Base-by-base conservation (phyloP, 1,139 yeast genomes). In the Candida sojae region DNA sequence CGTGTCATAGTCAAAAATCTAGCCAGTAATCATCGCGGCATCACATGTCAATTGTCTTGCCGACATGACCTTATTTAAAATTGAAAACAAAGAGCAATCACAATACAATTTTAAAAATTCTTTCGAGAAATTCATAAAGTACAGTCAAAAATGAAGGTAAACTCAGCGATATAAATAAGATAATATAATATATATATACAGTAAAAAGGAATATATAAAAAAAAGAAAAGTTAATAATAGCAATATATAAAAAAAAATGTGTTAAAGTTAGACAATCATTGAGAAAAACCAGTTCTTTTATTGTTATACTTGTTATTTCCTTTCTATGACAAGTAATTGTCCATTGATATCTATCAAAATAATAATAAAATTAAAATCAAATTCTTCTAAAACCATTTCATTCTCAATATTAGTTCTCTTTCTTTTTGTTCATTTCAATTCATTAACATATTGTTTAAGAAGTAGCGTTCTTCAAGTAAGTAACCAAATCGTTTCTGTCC, bases 401-500 rank as follows among this genome's bases (percentile, higher is more conserved):
- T 11, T 35, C 21, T 9, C 39, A 35, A 17, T 26, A 26, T 6
- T 26, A 4, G 2, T 26, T 26, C 29, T 26, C 29, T 26, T 26
- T 26, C 29, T 26, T 26, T 26, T 26, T 26, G 9, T 35, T 35
- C 21, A 21, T 11, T 21, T 17, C 10, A 21, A 35, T 13, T 35
- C 39, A 21, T 35, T 25, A 35, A 35, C 39, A 11, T 35, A 83
- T 75, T 83, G 83, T 21, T 36, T 50, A 42, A 26, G 51, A 44
- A 72, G 89, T 77, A 59, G 97, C 96, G 56, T 73, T 72, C 62
- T 79, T 82, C 79, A 92, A 84, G 88, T 90, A 93, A 63, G 99
- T 83, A 66, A 93, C 77, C 74, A 93, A 81, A 73, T 93, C 98
- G 79, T 90, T 88, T 86, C 98, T 90, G 83, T 93, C 99, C 88